Evolutionary conservation across 1,139 yeast species (phyloP).

Genomic region (Candida labiduridarum): DNA sequence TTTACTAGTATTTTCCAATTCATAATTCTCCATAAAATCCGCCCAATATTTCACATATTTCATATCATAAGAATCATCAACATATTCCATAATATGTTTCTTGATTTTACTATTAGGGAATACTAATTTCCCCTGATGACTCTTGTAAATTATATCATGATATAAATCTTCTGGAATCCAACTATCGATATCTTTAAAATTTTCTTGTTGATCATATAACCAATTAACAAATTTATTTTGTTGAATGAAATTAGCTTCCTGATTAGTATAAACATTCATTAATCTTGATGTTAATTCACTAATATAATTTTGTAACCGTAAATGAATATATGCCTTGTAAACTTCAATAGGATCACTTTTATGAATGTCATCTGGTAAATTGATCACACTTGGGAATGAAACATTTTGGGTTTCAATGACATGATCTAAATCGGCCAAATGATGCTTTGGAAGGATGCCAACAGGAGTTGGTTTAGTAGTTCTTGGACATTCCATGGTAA

Average conservation of each 20-base stretch:
- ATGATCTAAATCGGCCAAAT: constrained; percentile 3
- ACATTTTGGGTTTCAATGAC: constrained; percentile 3
- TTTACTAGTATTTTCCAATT: neutral
- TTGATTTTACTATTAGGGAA: constrained; percentile 1
- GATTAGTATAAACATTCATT: constrained; percentile 1
- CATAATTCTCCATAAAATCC: constrained; percentile 6
- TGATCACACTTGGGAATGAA: constrained; percentile 1
- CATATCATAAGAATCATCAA: constrained; percentile 4
- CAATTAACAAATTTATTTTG: constrained; percentile 5
- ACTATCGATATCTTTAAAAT: constrained; percentile 4
- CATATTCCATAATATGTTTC: constrained; percentile 4
- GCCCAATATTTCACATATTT: constrained; percentile 7
- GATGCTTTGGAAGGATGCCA: neutral
- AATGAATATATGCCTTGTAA: constrained; percentile 5
- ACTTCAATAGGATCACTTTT: constrained; percentile 2
- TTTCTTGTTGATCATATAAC: constrained; percentile 1
- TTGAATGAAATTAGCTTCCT: constrained; percentile 1
- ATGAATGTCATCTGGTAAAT: constrained; percentile 3
- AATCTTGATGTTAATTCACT: constrained; percentile 5
- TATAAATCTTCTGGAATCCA: constrained; percentile 6
- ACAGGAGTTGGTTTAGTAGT: neutral
- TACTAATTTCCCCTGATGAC: constrained; percentile 4
- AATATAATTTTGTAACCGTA: constrained; percentile 1
- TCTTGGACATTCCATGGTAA: neutral
- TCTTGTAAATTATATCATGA: neutral